phyloP scores from a whole-genome alignment of 2,329 filamentous ascomycete genomes.

The Sporothrix sp. region DNA sequence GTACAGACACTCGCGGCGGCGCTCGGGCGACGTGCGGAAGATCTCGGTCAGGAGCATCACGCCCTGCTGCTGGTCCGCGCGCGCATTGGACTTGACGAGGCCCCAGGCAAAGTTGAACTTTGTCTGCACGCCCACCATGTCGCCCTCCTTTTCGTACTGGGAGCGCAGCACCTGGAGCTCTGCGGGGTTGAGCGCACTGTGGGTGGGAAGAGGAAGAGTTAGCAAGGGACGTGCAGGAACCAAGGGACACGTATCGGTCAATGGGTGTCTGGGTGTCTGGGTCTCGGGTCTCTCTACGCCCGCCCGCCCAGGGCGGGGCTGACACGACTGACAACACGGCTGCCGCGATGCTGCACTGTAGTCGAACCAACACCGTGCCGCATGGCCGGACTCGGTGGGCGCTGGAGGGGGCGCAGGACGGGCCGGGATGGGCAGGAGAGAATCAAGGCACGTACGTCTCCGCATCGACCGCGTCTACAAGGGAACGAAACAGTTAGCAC shows the following conservation, averaged over 20 bases:
- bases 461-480: conserved; percentile 85
- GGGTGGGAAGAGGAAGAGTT: neutral
- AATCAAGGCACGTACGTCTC: conserved; percentile 59
- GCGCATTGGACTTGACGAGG: conserved; percentile 81
- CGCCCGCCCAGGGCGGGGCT: no score
- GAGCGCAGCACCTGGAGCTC: conserved; percentile 87
- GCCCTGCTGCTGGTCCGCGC: conserved; percentile 84
- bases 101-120: conserved; percentile 99
- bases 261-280: neutral
- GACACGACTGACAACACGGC: no score
- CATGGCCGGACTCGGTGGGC: neutral
- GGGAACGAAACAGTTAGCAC: neutral
- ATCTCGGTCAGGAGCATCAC: conserved; percentile 92
- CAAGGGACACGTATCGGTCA: neutral
- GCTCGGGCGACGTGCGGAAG: conserved; percentile 86
- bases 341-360: no score
- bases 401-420: no score
- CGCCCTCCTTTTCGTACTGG: conserved; percentile 95
- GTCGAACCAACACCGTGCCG: neutral
- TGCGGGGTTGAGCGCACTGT: conserved; percentile 75
- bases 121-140: conserved; percentile 93
- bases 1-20: conserved; percentile 94
- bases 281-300: neutral
- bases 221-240: neutral
- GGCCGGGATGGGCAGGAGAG: neutral